Evolutionary conservation across 2,329 filamentous ascomycete genomes (phyloP).

Genomic region (Claviceps sp.): DNA sequence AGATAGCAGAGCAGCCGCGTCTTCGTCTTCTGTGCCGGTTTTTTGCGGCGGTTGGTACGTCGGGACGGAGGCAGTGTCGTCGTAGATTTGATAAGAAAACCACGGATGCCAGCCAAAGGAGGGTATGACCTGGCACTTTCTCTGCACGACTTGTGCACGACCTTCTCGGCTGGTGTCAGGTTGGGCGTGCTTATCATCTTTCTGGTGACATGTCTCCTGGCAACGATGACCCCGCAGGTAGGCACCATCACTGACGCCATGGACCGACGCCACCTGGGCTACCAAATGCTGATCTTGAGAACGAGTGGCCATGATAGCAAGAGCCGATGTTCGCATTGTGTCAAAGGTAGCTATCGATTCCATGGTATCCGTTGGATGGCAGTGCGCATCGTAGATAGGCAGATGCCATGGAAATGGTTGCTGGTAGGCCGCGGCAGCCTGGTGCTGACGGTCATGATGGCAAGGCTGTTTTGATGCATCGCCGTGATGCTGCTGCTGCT

Average conservation of each 20-base stretch:
- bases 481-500: slow-evolving; percentile 1
- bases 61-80: slow-evolving; percentile 32
- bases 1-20: slow-evolving; percentile 11
- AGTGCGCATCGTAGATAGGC: slow-evolving; percentile 66
- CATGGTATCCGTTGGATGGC: slow-evolving; percentile 73
- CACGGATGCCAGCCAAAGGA: slow-evolving; percentile 84
- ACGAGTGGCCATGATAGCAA: slow-evolving; percentile 69
- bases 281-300: slow-evolving; percentile 65
- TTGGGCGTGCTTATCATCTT: neutral
- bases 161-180: neutral
- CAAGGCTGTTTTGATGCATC: neutral
- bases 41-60: slow-evolving; percentile 19
- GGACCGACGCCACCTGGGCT: slow-evolving; percentile 42
- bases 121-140: slow-evolving; percentile 33
- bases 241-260: slow-evolving; percentile 27
- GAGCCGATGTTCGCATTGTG: slow-evolving; percentile 48
- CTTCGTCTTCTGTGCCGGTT: slow-evolving; percentile 9
- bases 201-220: neutral
- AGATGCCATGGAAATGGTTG: slow-evolving; percentile 51
- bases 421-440: neutral
- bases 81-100: slow-evolving; percentile 68
- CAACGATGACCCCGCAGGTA: neutral
- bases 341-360: slow-evolving; percentile 42
- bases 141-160: neutral
- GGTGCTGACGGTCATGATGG: neutral